phyloP scores from a whole-genome alignment of 257 asterid species.

The Jaltomata sinuosa region DNA sequence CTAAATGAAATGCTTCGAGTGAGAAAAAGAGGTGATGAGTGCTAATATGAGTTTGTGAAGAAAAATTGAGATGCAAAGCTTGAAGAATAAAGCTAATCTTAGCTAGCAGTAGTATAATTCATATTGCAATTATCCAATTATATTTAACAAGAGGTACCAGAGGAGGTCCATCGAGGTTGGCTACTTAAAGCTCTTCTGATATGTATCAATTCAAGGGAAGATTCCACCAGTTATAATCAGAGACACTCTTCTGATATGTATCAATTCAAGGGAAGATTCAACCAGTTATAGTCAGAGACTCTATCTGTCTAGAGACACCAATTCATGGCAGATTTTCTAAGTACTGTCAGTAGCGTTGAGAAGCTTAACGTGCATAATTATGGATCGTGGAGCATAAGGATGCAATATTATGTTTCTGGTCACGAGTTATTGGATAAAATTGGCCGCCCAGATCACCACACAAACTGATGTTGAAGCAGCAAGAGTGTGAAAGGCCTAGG shows the following conservation, averaged over 20 bases:
- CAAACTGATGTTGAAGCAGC: too few relatives aligned
- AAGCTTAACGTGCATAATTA: too few relatives aligned
- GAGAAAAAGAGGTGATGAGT: background rate
- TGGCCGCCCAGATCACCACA: too few relatives aligned
- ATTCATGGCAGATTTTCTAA: background rate
- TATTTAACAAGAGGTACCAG: background rate
- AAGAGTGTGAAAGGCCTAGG: too few relatives aligned
- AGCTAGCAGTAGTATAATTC: background rate
- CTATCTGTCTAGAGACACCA: background rate
- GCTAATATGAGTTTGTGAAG: background rate
- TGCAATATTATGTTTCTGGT: too few relatives aligned
- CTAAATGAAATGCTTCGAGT: background rate
- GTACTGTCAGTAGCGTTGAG: too few relatives aligned
- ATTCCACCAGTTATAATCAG: background rate
- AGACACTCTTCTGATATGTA: background rate
- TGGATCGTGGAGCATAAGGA: too few relatives aligned
- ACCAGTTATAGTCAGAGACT: background rate
- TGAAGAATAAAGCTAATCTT: background rate
- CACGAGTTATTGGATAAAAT: too few relatives aligned
- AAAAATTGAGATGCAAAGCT: background rate
- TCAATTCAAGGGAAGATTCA: background rate
- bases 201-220: background rate
- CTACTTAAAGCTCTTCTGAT: background rate
- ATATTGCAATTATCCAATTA: background rate
- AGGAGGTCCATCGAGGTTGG: background rate